Percentiles rank a stretch among this genome's conserved stretches.
These are phyloP conservation scores for Candida anglica DNA, from an alignment of 805 yeast species.

Conservation along the genomic window DNA sequence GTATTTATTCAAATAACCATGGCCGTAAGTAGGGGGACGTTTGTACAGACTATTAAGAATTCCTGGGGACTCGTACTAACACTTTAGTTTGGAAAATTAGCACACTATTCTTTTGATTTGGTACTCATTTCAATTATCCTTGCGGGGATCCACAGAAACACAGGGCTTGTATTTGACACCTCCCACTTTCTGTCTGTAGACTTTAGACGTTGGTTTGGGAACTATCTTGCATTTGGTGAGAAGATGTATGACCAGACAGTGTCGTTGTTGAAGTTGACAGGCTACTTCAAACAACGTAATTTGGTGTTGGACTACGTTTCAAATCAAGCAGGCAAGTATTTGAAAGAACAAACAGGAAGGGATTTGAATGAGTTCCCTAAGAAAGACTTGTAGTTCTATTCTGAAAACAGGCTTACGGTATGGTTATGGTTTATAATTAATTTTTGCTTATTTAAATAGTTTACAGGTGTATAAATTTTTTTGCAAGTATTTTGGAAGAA, in stretches of 20 bases:
- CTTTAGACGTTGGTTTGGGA: conserved; percentile 45
- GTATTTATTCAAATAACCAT: too few relatives aligned
- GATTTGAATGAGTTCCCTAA: conserved; percentile 19
- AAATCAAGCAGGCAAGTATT: conserved; percentile 23
- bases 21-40: too few relatives aligned
- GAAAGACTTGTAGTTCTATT: too few relatives aligned
- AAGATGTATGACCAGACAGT: conserved; percentile 48
- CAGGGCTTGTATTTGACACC: conserved; percentile 65
- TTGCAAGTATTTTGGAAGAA: too few relatives aligned
- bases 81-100: conserved; percentile 53
- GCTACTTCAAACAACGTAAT: conserved; percentile 46
- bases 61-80: too few relatives aligned
- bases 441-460: too few relatives aligned
- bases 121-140: conserved; percentile 74
- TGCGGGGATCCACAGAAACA: conserved; percentile 81
- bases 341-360: conserved; percentile 29
- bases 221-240: conserved; percentile 61
- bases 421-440: too few relatives aligned
- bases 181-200: conserved; percentile 44
- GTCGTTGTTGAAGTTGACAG: conserved; percentile 41
- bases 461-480: too few relatives aligned
- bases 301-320: conserved; percentile 32
- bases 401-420: too few relatives aligned
- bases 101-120: conserved; percentile 75
- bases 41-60: too few relatives aligned